phyloP scores from a whole-genome alignment of 2,329 filamentous ascomycete species.

The Aureobasidium lini region DNA sequence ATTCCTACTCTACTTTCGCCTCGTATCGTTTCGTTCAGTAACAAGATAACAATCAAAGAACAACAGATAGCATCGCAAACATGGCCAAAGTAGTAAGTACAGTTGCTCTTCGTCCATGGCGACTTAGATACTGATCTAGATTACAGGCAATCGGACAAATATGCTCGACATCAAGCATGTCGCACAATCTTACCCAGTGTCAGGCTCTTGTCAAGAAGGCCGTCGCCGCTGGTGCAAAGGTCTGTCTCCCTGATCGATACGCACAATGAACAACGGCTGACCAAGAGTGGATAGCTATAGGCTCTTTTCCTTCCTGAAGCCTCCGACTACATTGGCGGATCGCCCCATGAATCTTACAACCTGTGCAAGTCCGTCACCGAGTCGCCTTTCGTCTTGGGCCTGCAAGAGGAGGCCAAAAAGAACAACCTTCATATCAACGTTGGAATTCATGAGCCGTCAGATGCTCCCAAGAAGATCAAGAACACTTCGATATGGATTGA shows the following conservation, averaged over 20 bases:
- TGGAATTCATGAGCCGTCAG: conserved; percentile 71
- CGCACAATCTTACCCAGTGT: conserved; percentile 74
- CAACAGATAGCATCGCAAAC: neutral
- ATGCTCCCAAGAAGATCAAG: conserved; percentile 46
- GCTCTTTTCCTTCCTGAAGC: conserved; percentile 90
- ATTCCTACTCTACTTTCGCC: neutral
- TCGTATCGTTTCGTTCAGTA: neutral
- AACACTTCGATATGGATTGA: conserved; percentile 64
- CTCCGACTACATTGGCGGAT: conserved; percentile 74
- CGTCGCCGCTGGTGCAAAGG: conserved; percentile 68
- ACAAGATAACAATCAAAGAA: neutral
- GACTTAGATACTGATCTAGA: neutral
- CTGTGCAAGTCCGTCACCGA: conserved; percentile 60
- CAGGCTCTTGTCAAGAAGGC: conserved; percentile 64
- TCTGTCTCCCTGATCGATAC: conserved; percentile 29
- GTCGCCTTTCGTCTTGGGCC: conserved; percentile 68
- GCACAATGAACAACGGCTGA: neutral
- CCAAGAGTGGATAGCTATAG: conserved; percentile 30
- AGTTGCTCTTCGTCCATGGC: too few species aligned
- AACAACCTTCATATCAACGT: conserved; percentile 69
- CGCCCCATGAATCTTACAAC: conserved; percentile 58
- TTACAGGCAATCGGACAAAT: conserved; percentile 80
- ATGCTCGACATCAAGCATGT: conserved; percentile 72
- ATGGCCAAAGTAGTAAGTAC: conserved; percentile 23
- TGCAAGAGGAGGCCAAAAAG: conserved; percentile 59